Evolutionary conservation across 805 yeast genomes (phyloP).

Genomic region (Wickerhamomyces hampshirensis): DNA sequence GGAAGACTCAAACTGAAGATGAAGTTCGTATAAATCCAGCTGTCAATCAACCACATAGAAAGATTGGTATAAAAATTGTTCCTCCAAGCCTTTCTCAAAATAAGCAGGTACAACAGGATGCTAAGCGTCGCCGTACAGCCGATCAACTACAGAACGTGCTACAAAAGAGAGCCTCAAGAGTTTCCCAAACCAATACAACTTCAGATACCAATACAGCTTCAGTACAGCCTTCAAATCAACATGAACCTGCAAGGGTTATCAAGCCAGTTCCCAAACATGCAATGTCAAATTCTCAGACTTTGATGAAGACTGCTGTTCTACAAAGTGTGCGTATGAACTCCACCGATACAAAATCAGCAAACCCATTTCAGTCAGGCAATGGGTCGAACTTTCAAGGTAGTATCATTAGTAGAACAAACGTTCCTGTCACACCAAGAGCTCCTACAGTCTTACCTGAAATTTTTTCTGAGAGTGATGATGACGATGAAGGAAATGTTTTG

Average conservation of each 20-base stretch:
- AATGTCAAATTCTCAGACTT: conserved; percentile 17
- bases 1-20: conserved; percentile 21
- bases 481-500: conserved; percentile 41
- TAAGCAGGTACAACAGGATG: conserved; percentile 16
- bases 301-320: conserved; percentile 30
- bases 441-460: conserved; percentile 39
- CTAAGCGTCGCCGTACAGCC: conserved; percentile 24
- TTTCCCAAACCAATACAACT: conserved; percentile 15
- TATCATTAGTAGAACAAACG: conserved; percentile 3
- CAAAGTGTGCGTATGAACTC: conserved; percentile 28
- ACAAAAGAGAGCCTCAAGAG: conserved; percentile 22
- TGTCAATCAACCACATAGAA: conserved; percentile 18
- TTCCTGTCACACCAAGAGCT: conserved; percentile 18
- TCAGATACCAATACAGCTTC: conserved; percentile 1
- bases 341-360: conserved; percentile 8
- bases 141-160: conserved; percentile 18
- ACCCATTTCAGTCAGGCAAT: conserved; percentile 10
- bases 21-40: conserved; percentile 4
- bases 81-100: conserved; percentile 15
- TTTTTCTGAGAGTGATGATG: conserved; percentile 50
- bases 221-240: conserved; percentile 2
- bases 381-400: conserved; percentile 3
- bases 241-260: conserved; percentile 3
- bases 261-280: conserved; percentile 13
- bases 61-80: conserved; percentile 21